Conservation (phyloP, 1,139 yeast genomes). For the Hemisphaericaspora subhashii region DNA sequence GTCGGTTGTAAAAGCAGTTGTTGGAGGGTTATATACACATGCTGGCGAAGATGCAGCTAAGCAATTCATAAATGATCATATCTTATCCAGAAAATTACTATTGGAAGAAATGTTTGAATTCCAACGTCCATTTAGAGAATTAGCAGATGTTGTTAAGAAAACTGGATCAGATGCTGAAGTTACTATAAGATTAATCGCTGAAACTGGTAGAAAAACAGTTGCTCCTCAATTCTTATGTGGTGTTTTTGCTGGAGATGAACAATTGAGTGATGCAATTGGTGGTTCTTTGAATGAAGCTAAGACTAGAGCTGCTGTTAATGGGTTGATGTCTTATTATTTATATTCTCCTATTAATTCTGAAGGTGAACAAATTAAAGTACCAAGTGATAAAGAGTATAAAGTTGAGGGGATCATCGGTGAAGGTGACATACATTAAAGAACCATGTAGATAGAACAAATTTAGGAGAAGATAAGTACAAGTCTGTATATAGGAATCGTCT, state of each 20-base stretch:
- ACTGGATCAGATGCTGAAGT: constrained; percentile 76
- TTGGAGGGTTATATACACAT: constrained; percentile 70
- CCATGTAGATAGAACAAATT: neutral
- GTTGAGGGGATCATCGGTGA: constrained; percentile 50
- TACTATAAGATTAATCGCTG: constrained; percentile 77
- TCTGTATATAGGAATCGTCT: neutral
- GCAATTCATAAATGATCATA: constrained; percentile 66
- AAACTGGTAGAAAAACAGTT: constrained; percentile 84
- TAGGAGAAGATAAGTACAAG: neutral
- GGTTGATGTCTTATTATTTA: constrained; percentile 88
- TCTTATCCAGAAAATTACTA: constrained; percentile 77
- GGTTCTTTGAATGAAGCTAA: constrained; percentile 90
- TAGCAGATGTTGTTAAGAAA: constrained; percentile 74
- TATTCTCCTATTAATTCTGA: constrained; percentile 68
- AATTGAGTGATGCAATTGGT: constrained; percentile 95
- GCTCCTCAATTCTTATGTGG: constrained; percentile 91
- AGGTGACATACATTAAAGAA: constrained; percentile 50
- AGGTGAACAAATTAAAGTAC: constrained; percentile 47
- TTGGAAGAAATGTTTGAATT: constrained; percentile 74
- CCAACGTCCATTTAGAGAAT: constrained; percentile 82
- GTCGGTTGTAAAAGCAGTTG: constrained; percentile 65
- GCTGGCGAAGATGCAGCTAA: constrained; percentile 63
- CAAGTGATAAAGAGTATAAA: constrained; percentile 55
- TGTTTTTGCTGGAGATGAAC: constrained; percentile 78
- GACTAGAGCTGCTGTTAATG: constrained; percentile 87